Percentiles rank a stretch among this genome's conserved stretches.
These are phyloP conservation scores for Paramecium sonneborni DNA, from an alignment of 73 alveolate genomes.

Conservation along the genomic window DNA sequence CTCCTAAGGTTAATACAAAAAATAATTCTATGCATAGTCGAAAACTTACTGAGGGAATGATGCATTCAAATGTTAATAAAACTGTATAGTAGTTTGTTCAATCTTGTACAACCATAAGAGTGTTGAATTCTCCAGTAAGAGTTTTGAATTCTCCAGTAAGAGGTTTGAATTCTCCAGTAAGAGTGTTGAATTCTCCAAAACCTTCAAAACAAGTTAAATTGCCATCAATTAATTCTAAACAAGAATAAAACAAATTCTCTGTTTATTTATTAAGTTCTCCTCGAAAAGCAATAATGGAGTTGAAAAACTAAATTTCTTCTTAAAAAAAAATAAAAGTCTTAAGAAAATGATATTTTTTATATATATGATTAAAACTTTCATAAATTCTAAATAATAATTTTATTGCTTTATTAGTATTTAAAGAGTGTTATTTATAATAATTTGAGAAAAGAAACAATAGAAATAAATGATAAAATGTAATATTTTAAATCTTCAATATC, in stretches of 20 bases:
- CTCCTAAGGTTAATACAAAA: neutral
- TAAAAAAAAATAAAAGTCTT: constrained; percentile 18
- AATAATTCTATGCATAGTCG: constrained; percentile 9
- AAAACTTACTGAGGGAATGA: constrained; percentile 30
- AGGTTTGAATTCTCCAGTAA: too few relatives aligned
- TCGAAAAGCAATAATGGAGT: neutral
- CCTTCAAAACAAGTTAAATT: neutral
- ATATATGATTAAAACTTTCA: neutral
- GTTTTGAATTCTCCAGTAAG: too few relatives aligned
- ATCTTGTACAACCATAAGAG: neutral
- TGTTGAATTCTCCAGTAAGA: neutral
- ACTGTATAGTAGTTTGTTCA: neutral
- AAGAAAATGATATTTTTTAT: neutral
- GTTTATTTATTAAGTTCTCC: constrained; percentile 24
- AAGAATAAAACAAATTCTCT: neutral
- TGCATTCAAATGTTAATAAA: neutral
- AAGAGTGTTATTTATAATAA: neutral
- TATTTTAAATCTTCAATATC: neutral
- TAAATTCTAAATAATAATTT: neutral
- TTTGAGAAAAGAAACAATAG: neutral
- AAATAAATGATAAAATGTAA: neutral
- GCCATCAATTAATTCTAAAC: neutral
- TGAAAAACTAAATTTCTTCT: neutral
- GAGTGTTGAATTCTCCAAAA: neutral
- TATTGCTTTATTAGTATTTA: too few relatives aligned